A percentile compares a stretch with the other conserved stretches of the same genome.
phyloP scores from a whole-genome alignment of 2,329 filamentous ascomycete genomes.

The Colletotrichum sp. region DNA sequence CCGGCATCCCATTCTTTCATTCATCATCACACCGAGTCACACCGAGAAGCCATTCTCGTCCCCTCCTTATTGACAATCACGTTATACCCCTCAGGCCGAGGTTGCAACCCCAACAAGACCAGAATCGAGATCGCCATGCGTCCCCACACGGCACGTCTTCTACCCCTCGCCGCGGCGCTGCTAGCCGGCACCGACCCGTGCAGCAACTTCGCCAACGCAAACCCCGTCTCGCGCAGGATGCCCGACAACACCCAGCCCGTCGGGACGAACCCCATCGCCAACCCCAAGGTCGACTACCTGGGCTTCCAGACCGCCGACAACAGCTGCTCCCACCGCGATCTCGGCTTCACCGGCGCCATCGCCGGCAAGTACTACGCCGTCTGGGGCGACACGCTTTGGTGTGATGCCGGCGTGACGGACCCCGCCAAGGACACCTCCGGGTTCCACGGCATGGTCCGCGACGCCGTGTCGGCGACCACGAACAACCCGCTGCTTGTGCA shows the following conservation, averaged over 20 bases:
- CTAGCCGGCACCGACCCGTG: neutral
- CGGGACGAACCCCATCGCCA: slow-evolving; percentile 38
- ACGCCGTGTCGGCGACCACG: slow-evolving; percentile 38
- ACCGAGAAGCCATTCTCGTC: neutral
- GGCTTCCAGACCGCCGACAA: slow-evolving; percentile 41
- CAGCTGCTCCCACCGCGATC: slow-evolving; percentile 40
- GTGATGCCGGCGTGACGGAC: slow-evolving; percentile 35
- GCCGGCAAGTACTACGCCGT: slow-evolving; percentile 43
- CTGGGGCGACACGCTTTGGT: slow-evolving; percentile 42
- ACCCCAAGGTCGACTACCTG: slow-evolving; percentile 32
- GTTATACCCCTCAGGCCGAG: neutral
- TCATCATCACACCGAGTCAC: neutral
- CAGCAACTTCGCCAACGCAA: neutral
- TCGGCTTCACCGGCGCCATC: slow-evolving; percentile 41
- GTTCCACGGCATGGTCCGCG: slow-evolving; percentile 45
- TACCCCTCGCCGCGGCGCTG: neutral
- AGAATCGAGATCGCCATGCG: slow-evolving; percentile 9
- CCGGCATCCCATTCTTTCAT: neutral
- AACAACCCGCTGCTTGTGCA: slow-evolving; percentile 38
- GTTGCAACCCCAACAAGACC: neutral
- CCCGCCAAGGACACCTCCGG: slow-evolving; percentile 30
- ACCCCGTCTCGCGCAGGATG: slow-evolving; percentile 6
- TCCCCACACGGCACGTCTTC: neutral
- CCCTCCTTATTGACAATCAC: neutral
- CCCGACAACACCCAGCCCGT: slow-evolving; percentile 41